Percentiles rank a stretch among this genome's conserved stretches.
These are phyloP conservation scores for Macadamia tetraphylla DNA, from an alignment of 164 flowering plant species.

Conservation along the genomic window DNA sequence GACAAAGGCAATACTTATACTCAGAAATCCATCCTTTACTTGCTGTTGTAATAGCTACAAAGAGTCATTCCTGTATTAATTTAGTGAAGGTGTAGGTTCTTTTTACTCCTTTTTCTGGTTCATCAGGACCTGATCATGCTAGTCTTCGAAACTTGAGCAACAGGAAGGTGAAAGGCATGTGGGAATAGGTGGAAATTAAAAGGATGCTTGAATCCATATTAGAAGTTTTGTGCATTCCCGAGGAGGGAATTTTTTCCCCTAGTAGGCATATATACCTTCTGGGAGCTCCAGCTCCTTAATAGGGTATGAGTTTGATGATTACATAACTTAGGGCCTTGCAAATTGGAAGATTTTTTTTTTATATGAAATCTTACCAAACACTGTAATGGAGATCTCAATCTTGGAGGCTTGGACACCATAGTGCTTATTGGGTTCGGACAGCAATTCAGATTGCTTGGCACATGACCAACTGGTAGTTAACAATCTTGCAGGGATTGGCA, in stretches of 20 bases:
- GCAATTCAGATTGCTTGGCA: too few species aligned
- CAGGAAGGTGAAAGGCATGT: not conserved
- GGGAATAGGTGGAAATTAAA: not conserved
- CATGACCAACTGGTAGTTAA: too few species aligned
- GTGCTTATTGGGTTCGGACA: too few species aligned
- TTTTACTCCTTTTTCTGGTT: not conserved
- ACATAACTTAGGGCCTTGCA: not conserved
- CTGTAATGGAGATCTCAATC: too few species aligned
- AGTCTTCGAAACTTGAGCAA: not conserved
- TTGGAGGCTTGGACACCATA: too few species aligned
- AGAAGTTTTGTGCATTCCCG: not conserved
- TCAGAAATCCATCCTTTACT: too few species aligned
- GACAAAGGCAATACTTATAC: too few species aligned
- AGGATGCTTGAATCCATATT: not conserved
- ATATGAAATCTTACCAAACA: not conserved
- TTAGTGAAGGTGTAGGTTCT: not conserved
- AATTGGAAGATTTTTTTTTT: not conserved
- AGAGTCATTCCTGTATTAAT: too few species aligned
- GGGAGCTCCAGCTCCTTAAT: not conserved
- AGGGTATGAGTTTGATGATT: not conserved
- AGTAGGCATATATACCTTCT: not conserved
- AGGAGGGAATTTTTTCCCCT: not conserved
- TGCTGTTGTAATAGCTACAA: too few species aligned
- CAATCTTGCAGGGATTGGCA: too few species aligned
- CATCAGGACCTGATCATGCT: not conserved